Evolutionary conservation across 352 stramenopile species (phyloP), one percentile per base, ranked within the genome.

Genomic region (Pythium aquatile): DNA sequence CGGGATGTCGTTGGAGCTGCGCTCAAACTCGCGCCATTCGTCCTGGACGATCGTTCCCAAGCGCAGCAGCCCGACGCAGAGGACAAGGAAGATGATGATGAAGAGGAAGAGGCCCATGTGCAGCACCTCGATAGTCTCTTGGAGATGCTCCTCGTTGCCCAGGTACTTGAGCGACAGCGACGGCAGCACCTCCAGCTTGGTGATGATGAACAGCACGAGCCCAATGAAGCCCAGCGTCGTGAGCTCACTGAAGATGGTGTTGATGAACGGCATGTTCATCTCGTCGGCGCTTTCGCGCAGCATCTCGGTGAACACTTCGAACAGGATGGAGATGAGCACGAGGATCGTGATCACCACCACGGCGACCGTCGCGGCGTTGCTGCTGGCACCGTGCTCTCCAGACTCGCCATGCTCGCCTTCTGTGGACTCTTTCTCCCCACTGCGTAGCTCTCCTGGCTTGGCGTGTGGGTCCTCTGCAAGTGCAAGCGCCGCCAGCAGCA

Each of bases 61-160:
- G n/a, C 76, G 78, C 35, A 92, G 73, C 32, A 90, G 63, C 2
- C 67, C 76, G 16, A 77, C 74, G 66, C 83, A 90, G 16, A 92
- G 72, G 33, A 88, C 72, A 33, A 92, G 72, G 66, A 92, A 92
- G 67, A 90, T 89, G 66, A 90, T 61, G 55, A 92, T 84, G 68
- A 92, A 92, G 58, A 90, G 77, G 65, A 92, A 92, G n/a, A 92
- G 70, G 4, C 74, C 81, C 81, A 92, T 89, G 55, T 92, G 83
- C n/a, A 92, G 71, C 63, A 77, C 67, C 46, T 92, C 83, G 55
- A 92, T 85, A 52, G 81, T 89, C 68, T 90, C 83, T 46, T 87
- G 79, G 13, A 92, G 68, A 65, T 90, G 73, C 3, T 71, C 64
- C 3, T 65, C 65, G 11, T 75, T 71, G 51, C 76, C 79, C 37